A percentile compares a stretch with the other conserved stretches of the same genome.
These are phyloP conservation scores for Pleurotus tuoliensis DNA, from an alignment of 768 basidiomycete genomes.

Conservation along the genomic window DNA sequence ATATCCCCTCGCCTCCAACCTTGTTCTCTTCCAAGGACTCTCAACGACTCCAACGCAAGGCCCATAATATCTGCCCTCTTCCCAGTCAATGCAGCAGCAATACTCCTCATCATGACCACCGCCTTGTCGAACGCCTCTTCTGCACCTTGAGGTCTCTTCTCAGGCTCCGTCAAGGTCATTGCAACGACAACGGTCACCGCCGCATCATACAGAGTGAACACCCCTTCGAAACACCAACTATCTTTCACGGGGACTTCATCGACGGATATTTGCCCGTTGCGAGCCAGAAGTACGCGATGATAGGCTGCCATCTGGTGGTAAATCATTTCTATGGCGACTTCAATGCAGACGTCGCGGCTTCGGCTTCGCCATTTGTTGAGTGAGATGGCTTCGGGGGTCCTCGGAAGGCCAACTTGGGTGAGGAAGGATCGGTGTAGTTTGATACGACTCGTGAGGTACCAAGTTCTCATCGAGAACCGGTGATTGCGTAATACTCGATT, in stretches of 20 bases:
- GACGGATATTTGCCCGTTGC: slow-evolving; percentile 14
- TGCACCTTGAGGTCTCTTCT: slow-evolving; percentile 32
- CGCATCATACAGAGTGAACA: slow-evolving; percentile 43
- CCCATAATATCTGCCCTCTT: slow-evolving; percentile 34
- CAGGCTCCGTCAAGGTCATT: slow-evolving; percentile 34
- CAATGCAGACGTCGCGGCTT: slow-evolving; percentile 29
- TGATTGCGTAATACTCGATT: slow-evolving; percentile 31
- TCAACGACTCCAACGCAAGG: slow-evolving; percentile 36
- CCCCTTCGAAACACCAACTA: slow-evolving; percentile 40
- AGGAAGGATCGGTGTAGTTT: slow-evolving; percentile 42
- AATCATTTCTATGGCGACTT: slow-evolving; percentile 37
- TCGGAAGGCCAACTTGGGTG: slow-evolving; percentile 26
- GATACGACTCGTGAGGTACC: slow-evolving; percentile 41
- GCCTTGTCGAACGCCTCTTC: slow-evolving; percentile 34
- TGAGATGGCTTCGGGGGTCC: slow-evolving; percentile 16
- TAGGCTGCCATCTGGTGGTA: slow-evolving; percentile 38
- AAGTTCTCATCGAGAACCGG: slow-evolving; percentile 39
- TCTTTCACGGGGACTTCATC: slow-evolving; percentile 18
- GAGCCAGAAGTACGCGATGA: slow-evolving; percentile 19
- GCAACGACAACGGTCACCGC: slow-evolving; percentile 41
- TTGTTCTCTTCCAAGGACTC: slow-evolving; percentile 25
- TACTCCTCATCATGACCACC: slow-evolving; percentile 29
- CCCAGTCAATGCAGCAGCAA: slow-evolving; percentile 28
- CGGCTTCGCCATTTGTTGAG: slow-evolving; percentile 26
- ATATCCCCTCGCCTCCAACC: slow-evolving; percentile 14